These are phyloP conservation scores for Tetracladium marchalianum DNA, from an alignment of 495 filamentous ascomycete species.

Conservation along the genomic window DNA sequence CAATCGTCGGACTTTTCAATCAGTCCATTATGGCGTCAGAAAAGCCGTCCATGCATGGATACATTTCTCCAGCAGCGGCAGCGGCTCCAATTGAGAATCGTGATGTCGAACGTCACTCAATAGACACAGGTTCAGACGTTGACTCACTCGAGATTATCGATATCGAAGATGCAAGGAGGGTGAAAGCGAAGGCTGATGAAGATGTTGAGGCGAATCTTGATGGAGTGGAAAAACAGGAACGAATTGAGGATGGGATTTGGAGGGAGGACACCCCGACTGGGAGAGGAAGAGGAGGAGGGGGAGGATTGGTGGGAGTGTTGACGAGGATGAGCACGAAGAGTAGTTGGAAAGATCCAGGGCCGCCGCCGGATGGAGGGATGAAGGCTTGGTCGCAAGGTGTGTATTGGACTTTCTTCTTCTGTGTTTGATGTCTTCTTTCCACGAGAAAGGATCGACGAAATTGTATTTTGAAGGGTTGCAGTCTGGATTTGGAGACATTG, in stretches of 20 bases:
- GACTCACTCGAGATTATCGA: too few relatives aligned
- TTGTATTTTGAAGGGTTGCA: too few relatives aligned
- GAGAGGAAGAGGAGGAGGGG: neutral
- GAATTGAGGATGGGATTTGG: neutral
- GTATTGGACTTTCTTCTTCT: conserved; percentile 5
- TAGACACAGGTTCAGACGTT: too few relatives aligned
- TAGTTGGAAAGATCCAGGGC: conserved; percentile 32
- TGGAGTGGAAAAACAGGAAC: neutral
- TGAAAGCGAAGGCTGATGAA: neutral
- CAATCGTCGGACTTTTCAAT: too few relatives aligned
- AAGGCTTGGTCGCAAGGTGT: conserved; percentile 38
- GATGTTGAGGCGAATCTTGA: neutral
- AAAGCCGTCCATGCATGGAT: too few relatives aligned
- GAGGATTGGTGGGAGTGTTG: conserved; percentile 21
- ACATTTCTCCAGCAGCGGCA: too few relatives aligned
- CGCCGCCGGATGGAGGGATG: conserved; percentile 43
- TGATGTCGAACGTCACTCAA: too few relatives aligned
- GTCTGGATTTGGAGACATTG: neutral
- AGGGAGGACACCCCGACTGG: neutral
- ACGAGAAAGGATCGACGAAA: too few relatives aligned
- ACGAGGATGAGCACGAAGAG: conserved; percentile 30
- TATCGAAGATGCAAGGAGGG: neutral
- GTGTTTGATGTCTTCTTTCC: neutral
- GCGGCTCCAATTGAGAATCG: too few relatives aligned
- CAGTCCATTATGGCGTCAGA: too few relatives aligned